Evolutionary conservation across 169 alveolate species (phyloP).

Genomic region (Plasmodium fragile): DNA sequence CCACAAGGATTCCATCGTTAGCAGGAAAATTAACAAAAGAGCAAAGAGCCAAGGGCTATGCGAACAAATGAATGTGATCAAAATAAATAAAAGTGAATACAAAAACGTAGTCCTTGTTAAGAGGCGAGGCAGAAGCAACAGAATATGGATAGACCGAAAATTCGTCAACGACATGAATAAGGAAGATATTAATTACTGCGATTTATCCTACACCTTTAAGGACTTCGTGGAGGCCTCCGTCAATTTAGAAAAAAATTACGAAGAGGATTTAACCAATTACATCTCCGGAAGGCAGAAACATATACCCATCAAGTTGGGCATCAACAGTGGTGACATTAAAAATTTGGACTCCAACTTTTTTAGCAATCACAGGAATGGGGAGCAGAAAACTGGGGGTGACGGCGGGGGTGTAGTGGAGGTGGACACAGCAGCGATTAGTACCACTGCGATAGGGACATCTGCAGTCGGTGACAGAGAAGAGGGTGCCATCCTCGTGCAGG

Average conservation of each 20-base stretch:
- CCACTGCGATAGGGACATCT: background rate
- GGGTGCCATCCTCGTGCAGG: background rate
- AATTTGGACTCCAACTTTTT: slow-evolving; percentile 21
- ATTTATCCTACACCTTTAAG: slow-evolving; percentile 33
- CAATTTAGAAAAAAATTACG: slow-evolving; percentile 43
- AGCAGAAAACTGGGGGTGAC: background rate
- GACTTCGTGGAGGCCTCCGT: slow-evolving; percentile 40
- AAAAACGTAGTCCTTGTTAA: slow-evolving; percentile 52
- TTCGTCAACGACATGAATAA: slow-evolving; percentile 25
- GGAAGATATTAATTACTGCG: slow-evolving; percentile 36
- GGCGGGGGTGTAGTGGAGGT: background rate
- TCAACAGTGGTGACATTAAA: slow-evolving; percentile 32
- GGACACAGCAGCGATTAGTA: background rate
- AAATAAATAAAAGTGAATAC: slow-evolving; percentile 30
- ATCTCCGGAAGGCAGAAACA: slow-evolving; percentile 19
- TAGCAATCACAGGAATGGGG: slow-evolving; percentile 15
- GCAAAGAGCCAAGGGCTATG: slow-evolving; percentile 2
- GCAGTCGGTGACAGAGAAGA: background rate
- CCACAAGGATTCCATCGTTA: slow-evolving; percentile 20
- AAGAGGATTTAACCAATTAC: slow-evolving; percentile 25
- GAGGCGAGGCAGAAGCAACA: slow-evolving; percentile 66
- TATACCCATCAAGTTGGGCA: slow-evolving; percentile 35
- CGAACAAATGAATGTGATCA: slow-evolving; percentile 22
- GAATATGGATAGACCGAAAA: slow-evolving; percentile 72
- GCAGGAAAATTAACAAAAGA: slow-evolving; percentile 49